These are phyloP conservation scores for Erodium maritimum DNA, from an alignment of 345 rosid species.

Conservation along the genomic window DNA sequence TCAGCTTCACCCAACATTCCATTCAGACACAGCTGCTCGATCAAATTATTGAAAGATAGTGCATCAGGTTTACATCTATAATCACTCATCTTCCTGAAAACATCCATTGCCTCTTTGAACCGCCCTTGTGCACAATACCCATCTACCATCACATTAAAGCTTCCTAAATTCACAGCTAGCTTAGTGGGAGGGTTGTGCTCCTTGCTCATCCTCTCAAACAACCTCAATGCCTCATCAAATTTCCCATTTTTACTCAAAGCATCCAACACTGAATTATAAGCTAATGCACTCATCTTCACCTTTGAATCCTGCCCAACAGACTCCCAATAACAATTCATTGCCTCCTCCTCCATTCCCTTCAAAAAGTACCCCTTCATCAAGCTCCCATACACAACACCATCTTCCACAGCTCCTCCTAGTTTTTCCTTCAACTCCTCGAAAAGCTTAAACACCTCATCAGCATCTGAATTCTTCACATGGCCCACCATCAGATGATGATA, in stretches of 20 bases:
- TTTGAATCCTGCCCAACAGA: slow-evolving; percentile 38
- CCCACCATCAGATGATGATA: slow-evolving; percentile 73
- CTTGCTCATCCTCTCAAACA: slow-evolving; percentile 54
- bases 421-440: slow-evolving; percentile 76
- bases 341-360: slow-evolving; percentile 63
- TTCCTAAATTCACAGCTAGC: slow-evolving; percentile 65
- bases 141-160: slow-evolving; percentile 74
- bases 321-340: slow-evolving; percentile 64
- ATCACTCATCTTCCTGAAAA: slow-evolving; percentile 53
- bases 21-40: slow-evolving; percentile 61
- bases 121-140: slow-evolving; percentile 55
- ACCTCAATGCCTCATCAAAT: slow-evolving; percentile 59
- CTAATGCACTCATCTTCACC: slow-evolving; percentile 57
- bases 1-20: slow-evolving; percentile 64
- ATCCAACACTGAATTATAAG: slow-evolving; percentile 60
- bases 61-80: slow-evolving; percentile 60
- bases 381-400: slow-evolving; percentile 74
- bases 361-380: slow-evolving; percentile 73
- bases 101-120: slow-evolving; percentile 57
- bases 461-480: slow-evolving; percentile 34
- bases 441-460: slow-evolving; percentile 48
- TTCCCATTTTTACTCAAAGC: slow-evolving; percentile 61
- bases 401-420: slow-evolving; percentile 49
- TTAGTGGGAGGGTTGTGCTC: slow-evolving; percentile 60
- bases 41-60: slow-evolving; percentile 60